phyloP scores from a whole-genome alignment of 768 basidiomycete genomes.

The Auricularia sp. region DNA sequence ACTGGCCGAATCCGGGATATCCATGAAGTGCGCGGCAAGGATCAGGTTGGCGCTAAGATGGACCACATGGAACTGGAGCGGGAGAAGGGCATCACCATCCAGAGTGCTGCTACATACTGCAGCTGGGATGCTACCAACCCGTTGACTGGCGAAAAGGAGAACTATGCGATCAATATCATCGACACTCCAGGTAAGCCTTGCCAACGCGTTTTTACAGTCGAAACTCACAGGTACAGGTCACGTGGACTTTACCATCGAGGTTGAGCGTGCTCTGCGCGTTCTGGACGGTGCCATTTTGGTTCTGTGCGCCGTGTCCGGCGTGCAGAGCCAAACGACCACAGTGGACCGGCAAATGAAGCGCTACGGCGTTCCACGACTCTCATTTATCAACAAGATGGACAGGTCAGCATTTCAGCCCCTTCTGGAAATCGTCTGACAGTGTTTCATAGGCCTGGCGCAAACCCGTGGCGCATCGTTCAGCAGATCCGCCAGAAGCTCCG shows the following conservation, averaged over 20 bases:
- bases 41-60: slow-evolving; percentile 98
- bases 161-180: slow-evolving; percentile 94
- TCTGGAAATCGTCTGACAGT: too few relatives aligned
- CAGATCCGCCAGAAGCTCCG: slow-evolving; percentile 88
- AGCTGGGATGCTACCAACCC: slow-evolving; percentile 79
- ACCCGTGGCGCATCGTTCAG: slow-evolving; percentile 88
- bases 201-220: not conserved
- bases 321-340: slow-evolving; percentile 96
- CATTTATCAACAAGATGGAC: slow-evolving; percentile 99
- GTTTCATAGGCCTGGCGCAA: slow-evolving; percentile 72
- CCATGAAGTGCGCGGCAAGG: slow-evolving; percentile 89
- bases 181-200: slow-evolving; percentile 76
- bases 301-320: slow-evolving; percentile 93
- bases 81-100: slow-evolving; percentile 99
- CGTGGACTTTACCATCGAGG: slow-evolving; percentile 99
- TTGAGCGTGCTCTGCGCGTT: slow-evolving; percentile 91
- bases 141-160: slow-evolving; percentile 51
- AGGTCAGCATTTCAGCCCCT: slow-evolving; percentile 35
- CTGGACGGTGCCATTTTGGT: slow-evolving; percentile 95
- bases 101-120: slow-evolving; percentile 96
- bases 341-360: slow-evolving; percentile 98
- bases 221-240: slow-evolving; percentile 52
- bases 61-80: slow-evolving; percentile 98
- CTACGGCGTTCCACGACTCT: slow-evolving; percentile 90
- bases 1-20: slow-evolving; percentile 93